These are phyloP conservation scores for Protomyces gravidus DNA, from an alignment of 1,139 yeast species.

Conservation along the genomic window DNA sequence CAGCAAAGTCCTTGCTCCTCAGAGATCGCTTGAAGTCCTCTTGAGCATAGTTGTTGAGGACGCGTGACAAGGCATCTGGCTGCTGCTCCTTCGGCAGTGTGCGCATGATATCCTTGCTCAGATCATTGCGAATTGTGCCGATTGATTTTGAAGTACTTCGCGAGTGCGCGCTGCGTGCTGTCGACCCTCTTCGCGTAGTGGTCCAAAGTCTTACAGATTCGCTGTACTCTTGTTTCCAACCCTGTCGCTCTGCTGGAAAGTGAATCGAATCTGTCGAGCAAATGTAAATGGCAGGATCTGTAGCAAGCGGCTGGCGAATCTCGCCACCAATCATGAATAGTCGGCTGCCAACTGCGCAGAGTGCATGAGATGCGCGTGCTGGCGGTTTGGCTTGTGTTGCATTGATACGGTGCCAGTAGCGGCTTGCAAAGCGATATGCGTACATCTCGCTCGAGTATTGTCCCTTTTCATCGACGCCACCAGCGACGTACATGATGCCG, in stretches of 20 bases:
- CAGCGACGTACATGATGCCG: slow-evolving; percentile 14
- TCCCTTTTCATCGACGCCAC: slow-evolving; percentile 4
- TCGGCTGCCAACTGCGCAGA: background rate
- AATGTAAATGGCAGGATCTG: slow-evolving; percentile 1
- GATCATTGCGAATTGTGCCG: slow-evolving; percentile 1
- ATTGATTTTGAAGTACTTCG: background rate
- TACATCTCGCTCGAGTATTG: slow-evolving; percentile 2
- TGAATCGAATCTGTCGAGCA: background rate
- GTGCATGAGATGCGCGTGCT: slow-evolving; percentile 6
- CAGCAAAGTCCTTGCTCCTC: background rate
- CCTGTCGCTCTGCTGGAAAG: background rate
- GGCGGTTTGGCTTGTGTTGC: background rate
- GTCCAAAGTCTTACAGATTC: background rate
- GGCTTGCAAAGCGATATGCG: slow-evolving; percentile 4
- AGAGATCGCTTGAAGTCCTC: background rate
- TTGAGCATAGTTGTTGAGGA: background rate
- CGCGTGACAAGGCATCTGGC: background rate
- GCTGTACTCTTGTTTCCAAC: background rate
- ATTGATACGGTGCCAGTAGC: slow-evolving; percentile 11
- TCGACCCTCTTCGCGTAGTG: background rate
- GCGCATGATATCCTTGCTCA: background rate
- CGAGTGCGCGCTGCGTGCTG: background rate
- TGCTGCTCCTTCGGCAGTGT: background rate
- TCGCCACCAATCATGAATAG: slow-evolving; percentile 13
- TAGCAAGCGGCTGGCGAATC: slow-evolving; percentile 1